Evolutionary conservation across 164 flowering plant genomes (phyloP).

Genomic region (Aristolochia fimbriata): DNA sequence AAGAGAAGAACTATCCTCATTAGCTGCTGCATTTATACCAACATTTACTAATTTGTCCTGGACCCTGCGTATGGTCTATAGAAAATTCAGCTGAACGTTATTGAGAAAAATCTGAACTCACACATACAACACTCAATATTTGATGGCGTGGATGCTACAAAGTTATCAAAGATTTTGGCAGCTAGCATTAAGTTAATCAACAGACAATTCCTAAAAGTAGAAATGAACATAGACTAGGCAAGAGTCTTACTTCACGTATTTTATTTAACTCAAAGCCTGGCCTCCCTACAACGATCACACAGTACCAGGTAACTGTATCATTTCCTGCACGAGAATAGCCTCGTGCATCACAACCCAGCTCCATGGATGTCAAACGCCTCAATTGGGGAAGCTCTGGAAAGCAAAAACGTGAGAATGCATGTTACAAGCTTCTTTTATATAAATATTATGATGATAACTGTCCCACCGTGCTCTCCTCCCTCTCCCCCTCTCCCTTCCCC

Average conservation of each 20-base stretch:
- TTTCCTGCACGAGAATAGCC: conserved; percentile 87
- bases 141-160: neutral
- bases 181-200: neutral
- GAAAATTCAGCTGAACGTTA: conserved; percentile 5
- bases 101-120: neutral
- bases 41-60: conserved; percentile 43
- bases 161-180: neutral
- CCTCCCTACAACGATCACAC: conserved; percentile 81
- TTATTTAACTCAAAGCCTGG: conserved; percentile 59
- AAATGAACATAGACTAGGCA: neutral
- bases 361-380: conserved; percentile 67
- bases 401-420: neutral
- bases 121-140: neutral
- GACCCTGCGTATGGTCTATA: conserved; percentile 82
- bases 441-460: neutral
- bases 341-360: conserved; percentile 85
- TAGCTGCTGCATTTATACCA: conserved; percentile 14
- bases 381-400: conserved; percentile 79
- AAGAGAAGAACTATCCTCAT: conserved; percentile 14
- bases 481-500: no score
- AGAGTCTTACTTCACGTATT: conserved; percentile 72
- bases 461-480: no score
- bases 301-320: conserved; percentile 69
- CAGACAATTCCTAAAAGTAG: neutral
- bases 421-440: neutral